Conservation (phyloP, 1,284 basidiomycete genomes). For the Cryptococcus maquisensis region DNA sequence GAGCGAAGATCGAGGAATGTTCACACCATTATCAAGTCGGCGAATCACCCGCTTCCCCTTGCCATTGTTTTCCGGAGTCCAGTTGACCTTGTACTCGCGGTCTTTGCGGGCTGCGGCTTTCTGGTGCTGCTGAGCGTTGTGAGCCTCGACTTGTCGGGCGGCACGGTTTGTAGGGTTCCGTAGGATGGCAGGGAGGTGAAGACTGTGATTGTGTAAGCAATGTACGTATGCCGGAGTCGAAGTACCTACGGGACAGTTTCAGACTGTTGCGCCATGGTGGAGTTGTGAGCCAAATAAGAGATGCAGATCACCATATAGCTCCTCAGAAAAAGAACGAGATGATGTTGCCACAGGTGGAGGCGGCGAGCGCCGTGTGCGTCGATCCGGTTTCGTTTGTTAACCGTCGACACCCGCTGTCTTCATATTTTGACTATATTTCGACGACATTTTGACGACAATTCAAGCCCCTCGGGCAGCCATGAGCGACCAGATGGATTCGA, state of each 20-base stretch:
- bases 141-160: conserved; percentile 35
- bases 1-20: background rate
- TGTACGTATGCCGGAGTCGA: background rate
- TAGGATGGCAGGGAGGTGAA: conserved; percentile 46
- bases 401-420: too few species aligned
- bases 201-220: conserved; percentile 17
- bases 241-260: background rate
- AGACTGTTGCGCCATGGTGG: background rate
- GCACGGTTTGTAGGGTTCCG: conserved; percentile 39
- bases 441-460: too few species aligned
- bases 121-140: conserved; percentile 46
- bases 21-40: conserved; percentile 41
- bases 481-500: background rate
- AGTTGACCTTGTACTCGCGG: conserved; percentile 2
- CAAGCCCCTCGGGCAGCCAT: too few species aligned
- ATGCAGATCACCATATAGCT: too few species aligned
- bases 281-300: too few species aligned
- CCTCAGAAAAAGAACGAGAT: too few species aligned
- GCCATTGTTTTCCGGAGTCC: conserved; percentile 14
- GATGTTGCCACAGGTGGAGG: too few species aligned
- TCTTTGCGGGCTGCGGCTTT: conserved; percentile 34
- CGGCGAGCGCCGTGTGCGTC: too few species aligned
- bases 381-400: too few species aligned
- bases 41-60: conserved; percentile 41
- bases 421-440: too few species aligned